Evolutionary conservation across 148 eudicot genomes (phyloP).

Genomic region (Dianthus caryophyllus): DNA sequence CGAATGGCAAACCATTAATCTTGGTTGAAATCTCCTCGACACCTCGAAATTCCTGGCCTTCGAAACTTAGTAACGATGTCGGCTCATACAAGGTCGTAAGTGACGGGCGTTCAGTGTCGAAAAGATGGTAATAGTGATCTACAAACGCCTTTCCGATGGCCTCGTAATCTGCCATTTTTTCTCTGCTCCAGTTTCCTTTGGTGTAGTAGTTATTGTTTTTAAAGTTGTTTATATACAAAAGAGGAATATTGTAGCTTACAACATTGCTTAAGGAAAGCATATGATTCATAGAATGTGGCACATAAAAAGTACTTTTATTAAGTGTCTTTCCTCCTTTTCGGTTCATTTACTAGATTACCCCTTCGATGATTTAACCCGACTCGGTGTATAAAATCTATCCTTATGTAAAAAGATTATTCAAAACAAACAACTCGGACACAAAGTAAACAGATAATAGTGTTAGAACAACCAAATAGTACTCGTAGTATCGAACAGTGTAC

Average conservation of each 20-base stretch:
- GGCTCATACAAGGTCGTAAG: conserved; percentile 59
- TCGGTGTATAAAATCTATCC: no score
- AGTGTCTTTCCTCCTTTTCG: background rate
- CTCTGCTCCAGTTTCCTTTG: background rate
- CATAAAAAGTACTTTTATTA: conserved; percentile 7
- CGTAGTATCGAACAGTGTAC: no score
- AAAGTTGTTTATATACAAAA: background rate
- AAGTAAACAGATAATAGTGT: no score
- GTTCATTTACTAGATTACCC: conserved; percentile 5
- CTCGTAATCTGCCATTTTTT: conserved; percentile 62
- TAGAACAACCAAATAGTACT: no score
- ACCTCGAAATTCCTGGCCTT: conserved; percentile 60
- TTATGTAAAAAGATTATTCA: no score
- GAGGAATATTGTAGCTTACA: conserved; percentile 26
- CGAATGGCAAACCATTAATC: conserved; percentile 61
- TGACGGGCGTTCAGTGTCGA: conserved; percentile 51
- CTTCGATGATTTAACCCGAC: no score
- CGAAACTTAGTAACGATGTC: conserved; percentile 60
- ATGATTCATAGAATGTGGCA: conserved; percentile 14
- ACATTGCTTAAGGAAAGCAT: conserved; percentile 26
- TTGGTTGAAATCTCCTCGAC: conserved; percentile 46
- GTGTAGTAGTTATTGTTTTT: background rate
- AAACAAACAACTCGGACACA: no score
- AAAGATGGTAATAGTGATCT: conserved; percentile 61
- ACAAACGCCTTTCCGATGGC: conserved; percentile 70